Base-by-base conservation (phyloP, 768 basidiomycete species). In the Cyathus striatus region DNA sequence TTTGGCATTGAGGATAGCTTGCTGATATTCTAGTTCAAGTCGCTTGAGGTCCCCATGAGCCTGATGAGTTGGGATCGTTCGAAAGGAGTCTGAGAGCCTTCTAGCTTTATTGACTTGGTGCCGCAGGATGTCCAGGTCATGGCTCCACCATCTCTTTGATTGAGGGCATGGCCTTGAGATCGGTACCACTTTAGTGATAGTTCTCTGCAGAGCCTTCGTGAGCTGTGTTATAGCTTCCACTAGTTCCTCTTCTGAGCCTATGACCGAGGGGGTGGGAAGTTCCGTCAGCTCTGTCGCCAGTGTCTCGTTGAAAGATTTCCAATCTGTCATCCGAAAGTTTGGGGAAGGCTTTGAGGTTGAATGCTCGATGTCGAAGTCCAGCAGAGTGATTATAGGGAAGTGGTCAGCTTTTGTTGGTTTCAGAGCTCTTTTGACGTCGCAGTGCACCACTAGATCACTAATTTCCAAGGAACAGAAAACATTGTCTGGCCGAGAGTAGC, bases 401-500 rank as follows among this genome's bases (percentile, higher is more conserved):
- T 45, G 44, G 30, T 45, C 44, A 4, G 44, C 41, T 4, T 32
- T 33, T 10, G 39, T 17, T 6, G 44, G 44, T 13, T 26, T 6
- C 17, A 14, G 17, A 10, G 6, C 6, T 21, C 16, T 23, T 10
- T 23, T n/a, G 13, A 45, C 39, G 6, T 45, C 27, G 40, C 44
- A 45, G 23, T 12, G 22, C 7, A 18, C 32, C 14, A 45, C 35
- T 12, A 4, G 13, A 12, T 41, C 40, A 7, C 10, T 4, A 22
- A 45, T 26, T 10, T 16, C 38, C 20, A 12, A 17, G 14, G 40
- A 24, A 23, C 44, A 17, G 16, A 26, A 45, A 10, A 45, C 40
- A 30, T 45, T 45, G 40, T 45, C 40, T 12, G 44, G 44, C 27
- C 40, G 5, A 10, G 44, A 41, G 43, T 39, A 44, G 2, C 18